These are phyloP conservation scores for Monosporozyma aquatica DNA, from an alignment of 805 yeast species.

Conservation along the genomic window DNA sequence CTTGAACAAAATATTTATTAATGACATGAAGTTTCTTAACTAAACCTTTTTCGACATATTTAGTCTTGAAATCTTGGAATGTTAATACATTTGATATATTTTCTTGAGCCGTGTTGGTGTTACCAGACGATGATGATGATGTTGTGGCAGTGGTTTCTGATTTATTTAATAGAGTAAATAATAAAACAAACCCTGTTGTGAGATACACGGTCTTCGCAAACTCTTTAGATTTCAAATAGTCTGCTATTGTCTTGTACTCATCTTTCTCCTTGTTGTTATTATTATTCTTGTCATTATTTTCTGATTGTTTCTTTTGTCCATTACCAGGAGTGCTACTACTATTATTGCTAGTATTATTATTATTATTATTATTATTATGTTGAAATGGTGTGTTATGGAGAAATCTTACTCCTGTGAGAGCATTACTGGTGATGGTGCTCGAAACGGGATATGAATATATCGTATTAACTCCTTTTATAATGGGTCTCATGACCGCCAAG, in stretches of 20 bases:
- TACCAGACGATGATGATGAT: too few species aligned
- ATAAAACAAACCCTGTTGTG: constrained; percentile 32
- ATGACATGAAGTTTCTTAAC: constrained; percentile 68
- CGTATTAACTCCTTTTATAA: too few species aligned
- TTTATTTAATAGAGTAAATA: constrained; percentile 31
- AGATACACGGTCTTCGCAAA: constrained; percentile 33
- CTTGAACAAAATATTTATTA: constrained; percentile 64
- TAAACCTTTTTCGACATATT: constrained; percentile 65
- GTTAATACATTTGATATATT: constrained; percentile 41
- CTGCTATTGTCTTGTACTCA: constrained; percentile 23
- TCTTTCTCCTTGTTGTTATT: neutral
- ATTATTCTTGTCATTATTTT: neutral
- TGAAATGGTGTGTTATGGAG: too few species aligned
- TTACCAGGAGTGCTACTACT: neutral
- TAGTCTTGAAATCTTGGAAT: constrained; percentile 79
- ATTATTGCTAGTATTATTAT: too few species aligned
- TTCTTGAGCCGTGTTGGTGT: too few species aligned
- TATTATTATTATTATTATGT: too few species aligned
- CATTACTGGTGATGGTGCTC: too few species aligned
- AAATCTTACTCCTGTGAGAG: too few species aligned
- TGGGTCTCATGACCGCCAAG: too few species aligned
- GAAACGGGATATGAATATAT: too few species aligned
- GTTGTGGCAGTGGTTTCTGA: neutral
- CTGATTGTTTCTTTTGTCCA: neutral
- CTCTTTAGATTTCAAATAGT: constrained; percentile 37